A percentile compares a stretch with the other conserved stretches of the same genome.
These are phyloP conservation scores for Yarrowia osloensis DNA, from an alignment of 805 yeast species.

Conservation along the genomic window DNA sequence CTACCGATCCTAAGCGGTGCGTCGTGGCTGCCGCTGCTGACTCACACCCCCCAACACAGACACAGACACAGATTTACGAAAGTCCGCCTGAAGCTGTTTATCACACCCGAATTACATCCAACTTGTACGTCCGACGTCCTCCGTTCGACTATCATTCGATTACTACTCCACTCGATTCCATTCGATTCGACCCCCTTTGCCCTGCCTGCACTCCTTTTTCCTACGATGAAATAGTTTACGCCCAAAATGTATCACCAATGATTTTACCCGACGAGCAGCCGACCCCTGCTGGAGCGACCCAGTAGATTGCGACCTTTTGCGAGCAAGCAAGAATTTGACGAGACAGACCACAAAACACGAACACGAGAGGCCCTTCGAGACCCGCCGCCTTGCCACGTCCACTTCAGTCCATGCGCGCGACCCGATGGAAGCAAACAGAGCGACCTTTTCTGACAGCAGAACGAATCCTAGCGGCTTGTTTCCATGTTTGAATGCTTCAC, in stretches of 20 bases:
- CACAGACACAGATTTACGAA: not conserved
- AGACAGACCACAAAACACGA: not conserved
- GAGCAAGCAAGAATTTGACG: not conserved
- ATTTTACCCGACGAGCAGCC: constrained; percentile 25
- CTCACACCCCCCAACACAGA: constrained; percentile 13
- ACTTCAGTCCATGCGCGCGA: not conserved
- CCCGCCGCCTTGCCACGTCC: not conserved
- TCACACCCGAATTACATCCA: not conserved
- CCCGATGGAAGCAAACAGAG: not conserved
- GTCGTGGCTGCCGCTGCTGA: not conserved
- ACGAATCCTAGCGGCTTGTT: not conserved
- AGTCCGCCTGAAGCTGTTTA: constrained; percentile 8
- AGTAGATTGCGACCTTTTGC: constrained; percentile 2
- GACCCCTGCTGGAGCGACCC: constrained; percentile 31
- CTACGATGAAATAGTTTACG: constrained; percentile 27
- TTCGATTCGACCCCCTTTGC: not conserved
- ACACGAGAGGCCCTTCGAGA: not conserved
- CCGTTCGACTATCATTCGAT: not conserved
- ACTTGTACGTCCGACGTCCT: not conserved
- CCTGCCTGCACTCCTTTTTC: constrained; percentile 12
- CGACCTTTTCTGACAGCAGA: not conserved
- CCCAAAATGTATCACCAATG: constrained; percentile 30
- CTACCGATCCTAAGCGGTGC: constrained; percentile 30
- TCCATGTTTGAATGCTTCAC: not conserved
- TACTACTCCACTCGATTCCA: not conserved